Percentiles rank a stretch among this genome's conserved stretches.
These are phyloP conservation scores for Trichoderma semiorbis DNA, from an alignment of 2,329 filamentous ascomycete genomes.

Conservation along the genomic window DNA sequence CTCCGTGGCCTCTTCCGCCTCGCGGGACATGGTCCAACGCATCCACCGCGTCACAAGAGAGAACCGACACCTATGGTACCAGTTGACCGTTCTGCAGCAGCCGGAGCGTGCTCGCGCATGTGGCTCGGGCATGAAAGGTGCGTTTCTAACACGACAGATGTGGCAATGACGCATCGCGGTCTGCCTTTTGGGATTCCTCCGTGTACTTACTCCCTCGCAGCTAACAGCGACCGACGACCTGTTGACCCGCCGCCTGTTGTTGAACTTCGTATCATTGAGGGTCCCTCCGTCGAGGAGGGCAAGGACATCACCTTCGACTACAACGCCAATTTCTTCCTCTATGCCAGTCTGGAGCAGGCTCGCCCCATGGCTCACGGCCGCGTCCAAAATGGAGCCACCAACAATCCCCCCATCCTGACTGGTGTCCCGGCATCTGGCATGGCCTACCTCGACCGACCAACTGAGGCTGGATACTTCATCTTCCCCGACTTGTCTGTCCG, in stretches of 20 bases:
- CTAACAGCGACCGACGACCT: constrained; percentile 70
- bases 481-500: constrained; percentile 95
- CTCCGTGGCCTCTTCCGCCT: constrained; percentile 29
- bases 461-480: constrained; percentile 84
- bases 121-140: constrained; percentile 93
- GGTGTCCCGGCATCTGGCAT: constrained; percentile 94
- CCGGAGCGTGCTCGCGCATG: constrained; percentile 92
- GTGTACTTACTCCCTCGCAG: constrained; percentile 27
- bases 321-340: constrained; percentile 97
- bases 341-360: constrained; percentile 83
- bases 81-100: constrained; percentile 84
- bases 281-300: constrained; percentile 55
- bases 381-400: constrained; percentile 62
- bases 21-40: constrained; percentile 44
- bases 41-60: constrained; percentile 58
- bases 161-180: background rate
- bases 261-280: constrained; percentile 81
- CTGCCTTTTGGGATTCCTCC: background rate
- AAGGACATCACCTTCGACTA: constrained; percentile 83
- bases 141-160: constrained; percentile 30
- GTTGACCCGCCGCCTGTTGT: constrained; percentile 95
- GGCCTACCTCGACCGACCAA: constrained; percentile 88
- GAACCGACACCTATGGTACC: constrained; percentile 75
- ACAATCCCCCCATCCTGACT: constrained; percentile 79
- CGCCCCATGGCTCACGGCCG: constrained; percentile 79